Conservation (phyloP, 2,329 filamentous ascomycete genomes). For the Pyrenophora seminiperda region DNA sequence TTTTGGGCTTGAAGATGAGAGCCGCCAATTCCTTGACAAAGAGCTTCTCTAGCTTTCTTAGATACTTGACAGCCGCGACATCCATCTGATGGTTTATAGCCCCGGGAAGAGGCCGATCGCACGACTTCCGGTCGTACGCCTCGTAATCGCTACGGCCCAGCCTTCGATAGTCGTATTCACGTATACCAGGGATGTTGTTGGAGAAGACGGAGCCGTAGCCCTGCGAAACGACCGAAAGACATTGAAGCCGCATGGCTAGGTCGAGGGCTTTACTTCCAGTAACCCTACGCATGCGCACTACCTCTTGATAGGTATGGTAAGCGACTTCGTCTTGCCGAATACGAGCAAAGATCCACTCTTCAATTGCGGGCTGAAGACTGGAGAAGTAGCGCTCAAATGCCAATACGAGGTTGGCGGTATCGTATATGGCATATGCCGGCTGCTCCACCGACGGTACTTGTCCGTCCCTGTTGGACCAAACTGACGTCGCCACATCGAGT, state of each 20-base stretch:
- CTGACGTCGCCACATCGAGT: slow-evolving; percentile 36
- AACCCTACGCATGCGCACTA: slow-evolving; percentile 34
- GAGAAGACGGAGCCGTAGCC: slow-evolving; percentile 46
- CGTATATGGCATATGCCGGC: slow-evolving; percentile 44
- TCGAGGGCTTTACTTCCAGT: slow-evolving; percentile 33
- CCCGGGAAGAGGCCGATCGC: slow-evolving; percentile 42
- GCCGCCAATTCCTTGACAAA: slow-evolving; percentile 37
- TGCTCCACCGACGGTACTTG: slow-evolving; percentile 34
- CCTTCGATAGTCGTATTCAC: slow-evolving; percentile 38
- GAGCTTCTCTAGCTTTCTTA: slow-evolving; percentile 37
- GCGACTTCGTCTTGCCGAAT: slow-evolving; percentile 38
- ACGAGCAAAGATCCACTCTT: slow-evolving; percentile 40
- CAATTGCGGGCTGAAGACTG: slow-evolving; percentile 34
- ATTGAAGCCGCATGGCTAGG: slow-evolving; percentile 41
- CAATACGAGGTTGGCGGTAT: slow-evolving; percentile 35
- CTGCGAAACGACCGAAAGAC: slow-evolving; percentile 45
- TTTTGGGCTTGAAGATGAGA: slow-evolving; percentile 40
- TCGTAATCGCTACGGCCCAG: slow-evolving; percentile 42
- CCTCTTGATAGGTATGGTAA: slow-evolving; percentile 40
- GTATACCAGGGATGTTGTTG: slow-evolving; percentile 39
- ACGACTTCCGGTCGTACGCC: slow-evolving; percentile 42
- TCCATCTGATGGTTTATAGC: slow-evolving; percentile 47
- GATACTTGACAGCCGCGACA: slow-evolving; percentile 42
- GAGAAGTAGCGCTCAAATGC: slow-evolving; percentile 39
- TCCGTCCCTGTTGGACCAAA: slow-evolving; percentile 40